phyloP scores from a whole-genome alignment of 2,329 filamentous ascomycete species.

The Alternaria consortialis region DNA sequence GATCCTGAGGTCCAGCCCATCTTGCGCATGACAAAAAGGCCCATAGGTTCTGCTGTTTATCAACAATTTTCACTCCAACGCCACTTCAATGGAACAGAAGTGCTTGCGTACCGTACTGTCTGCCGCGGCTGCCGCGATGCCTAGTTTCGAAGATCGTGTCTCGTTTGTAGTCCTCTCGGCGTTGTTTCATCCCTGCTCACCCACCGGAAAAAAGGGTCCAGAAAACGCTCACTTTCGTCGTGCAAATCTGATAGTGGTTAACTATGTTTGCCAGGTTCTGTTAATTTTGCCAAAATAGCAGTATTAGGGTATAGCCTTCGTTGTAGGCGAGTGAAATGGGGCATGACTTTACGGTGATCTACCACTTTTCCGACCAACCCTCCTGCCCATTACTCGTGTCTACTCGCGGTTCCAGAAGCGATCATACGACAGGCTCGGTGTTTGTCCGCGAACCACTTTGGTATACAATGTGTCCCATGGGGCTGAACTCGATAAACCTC shows the following conservation, averaged over 20 bases:
- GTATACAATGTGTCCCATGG: neutral
- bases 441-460: neutral
- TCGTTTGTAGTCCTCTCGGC: neutral
- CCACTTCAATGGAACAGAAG: neutral
- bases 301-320: neutral
- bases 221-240: neutral
- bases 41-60: neutral
- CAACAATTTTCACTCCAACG: neutral
- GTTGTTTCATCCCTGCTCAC: neutral
- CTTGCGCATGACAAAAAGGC: neutral
- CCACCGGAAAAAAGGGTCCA: neutral
- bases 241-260: neutral
- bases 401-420: neutral
- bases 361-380: neutral
- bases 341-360: neutral
- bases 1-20: neutral
- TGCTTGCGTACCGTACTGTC: neutral
- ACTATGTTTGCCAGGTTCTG: neutral
- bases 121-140: neutral
- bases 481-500: neutral
- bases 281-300: neutral
- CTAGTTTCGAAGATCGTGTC: neutral
- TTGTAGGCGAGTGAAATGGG: neutral
- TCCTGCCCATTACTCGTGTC: neutral
- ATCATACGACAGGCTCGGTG: neutral